phyloP scores from a whole-genome alignment of 768 basidiomycete genomes.

The Phallus indusiatus region DNA sequence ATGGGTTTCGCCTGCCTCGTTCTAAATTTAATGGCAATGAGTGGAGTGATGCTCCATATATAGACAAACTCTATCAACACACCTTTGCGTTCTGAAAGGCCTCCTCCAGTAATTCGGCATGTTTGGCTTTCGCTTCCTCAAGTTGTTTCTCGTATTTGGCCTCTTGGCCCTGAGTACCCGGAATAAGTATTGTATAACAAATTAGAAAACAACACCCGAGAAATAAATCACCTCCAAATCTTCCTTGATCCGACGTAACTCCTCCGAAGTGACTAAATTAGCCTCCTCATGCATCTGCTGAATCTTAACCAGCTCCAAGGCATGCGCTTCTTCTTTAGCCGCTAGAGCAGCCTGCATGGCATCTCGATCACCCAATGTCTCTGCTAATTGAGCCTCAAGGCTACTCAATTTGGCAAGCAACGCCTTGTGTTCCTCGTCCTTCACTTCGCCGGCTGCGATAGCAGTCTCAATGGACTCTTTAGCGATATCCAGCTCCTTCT shows the following conservation, averaged over 20 bases:
- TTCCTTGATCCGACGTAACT: slow-evolving; percentile 42
- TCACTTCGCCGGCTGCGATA: slow-evolving; percentile 35
- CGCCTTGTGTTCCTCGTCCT: slow-evolving; percentile 35
- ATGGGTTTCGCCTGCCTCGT: slow-evolving; percentile 63
- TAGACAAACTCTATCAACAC: slow-evolving; percentile 11
- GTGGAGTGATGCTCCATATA: background rate
- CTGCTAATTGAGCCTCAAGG: slow-evolving; percentile 38
- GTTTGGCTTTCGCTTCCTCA: slow-evolving; percentile 25
- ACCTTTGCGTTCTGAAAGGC: slow-evolving; percentile 78
- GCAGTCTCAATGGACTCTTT: slow-evolving; percentile 38
- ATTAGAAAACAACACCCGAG: background rate
- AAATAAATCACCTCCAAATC: slow-evolving; percentile 55
- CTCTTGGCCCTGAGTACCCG: slow-evolving; percentile 50
- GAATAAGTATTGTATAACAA: slow-evolving; percentile 1
- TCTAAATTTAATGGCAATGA: slow-evolving; percentile 26
- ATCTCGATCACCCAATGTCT: slow-evolving; percentile 38
- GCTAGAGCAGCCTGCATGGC: slow-evolving; percentile 34
- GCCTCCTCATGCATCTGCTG: slow-evolving; percentile 35
- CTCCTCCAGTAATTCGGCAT: slow-evolving; percentile 20
- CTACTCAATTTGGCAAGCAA: slow-evolving; percentile 35
- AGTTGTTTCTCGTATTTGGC: slow-evolving; percentile 50
- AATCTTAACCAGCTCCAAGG: slow-evolving; percentile 39
- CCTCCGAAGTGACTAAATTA: slow-evolving; percentile 45
- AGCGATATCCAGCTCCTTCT: slow-evolving; percentile 44
- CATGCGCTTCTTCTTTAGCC: slow-evolving; percentile 39